These are phyloP conservation scores for Epichloe gansuensis DNA, from an alignment of 2,329 filamentous ascomycete species.

Conservation along the genomic window DNA sequence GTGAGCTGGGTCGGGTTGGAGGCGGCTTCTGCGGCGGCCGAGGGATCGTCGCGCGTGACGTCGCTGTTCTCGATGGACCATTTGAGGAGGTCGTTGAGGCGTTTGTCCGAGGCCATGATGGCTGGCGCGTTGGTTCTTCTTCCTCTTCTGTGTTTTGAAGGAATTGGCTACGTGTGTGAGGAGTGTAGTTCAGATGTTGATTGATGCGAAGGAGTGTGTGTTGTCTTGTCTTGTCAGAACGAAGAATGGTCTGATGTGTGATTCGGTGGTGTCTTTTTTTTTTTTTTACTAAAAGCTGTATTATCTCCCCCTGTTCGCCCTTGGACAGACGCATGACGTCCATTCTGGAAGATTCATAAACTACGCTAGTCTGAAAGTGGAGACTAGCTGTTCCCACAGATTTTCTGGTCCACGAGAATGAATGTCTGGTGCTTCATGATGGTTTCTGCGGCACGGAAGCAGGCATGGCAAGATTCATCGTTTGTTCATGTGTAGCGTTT, in stretches of 20 bases:
- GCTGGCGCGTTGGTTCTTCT: too few relatives aligned
- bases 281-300: slow-evolving; percentile 5
- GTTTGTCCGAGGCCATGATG: slow-evolving; percentile 26
- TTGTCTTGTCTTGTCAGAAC: too few relatives aligned
- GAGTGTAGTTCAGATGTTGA: background rate
- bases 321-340: slow-evolving; percentile 11
- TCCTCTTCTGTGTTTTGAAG: background rate
- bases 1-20: slow-evolving; percentile 37
- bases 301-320: background rate
- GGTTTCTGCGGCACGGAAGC: too few relatives aligned
- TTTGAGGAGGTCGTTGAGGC: slow-evolving; percentile 66
- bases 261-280: background rate
- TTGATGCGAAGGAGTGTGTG: too few relatives aligned
- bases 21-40: slow-evolving; percentile 19
- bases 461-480: too few relatives aligned
- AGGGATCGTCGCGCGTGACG: slow-evolving; percentile 16
- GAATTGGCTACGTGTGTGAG: background rate
- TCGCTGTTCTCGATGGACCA: slow-evolving; percentile 52
- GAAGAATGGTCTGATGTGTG: too few relatives aligned
- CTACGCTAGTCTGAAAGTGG: slow-evolving; percentile 11
- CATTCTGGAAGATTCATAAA: slow-evolving; percentile 31
- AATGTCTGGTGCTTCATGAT: too few relatives aligned
- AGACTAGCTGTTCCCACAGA: slow-evolving; percentile 13
- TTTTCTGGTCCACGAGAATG: background rate
- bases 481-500: too few relatives aligned